A percentile compares a stretch with the other conserved stretches of the same genome.
phyloP scores from a whole-genome alignment of 495 filamentous ascomycete species.

The Penicillium simplicissimum region DNA sequence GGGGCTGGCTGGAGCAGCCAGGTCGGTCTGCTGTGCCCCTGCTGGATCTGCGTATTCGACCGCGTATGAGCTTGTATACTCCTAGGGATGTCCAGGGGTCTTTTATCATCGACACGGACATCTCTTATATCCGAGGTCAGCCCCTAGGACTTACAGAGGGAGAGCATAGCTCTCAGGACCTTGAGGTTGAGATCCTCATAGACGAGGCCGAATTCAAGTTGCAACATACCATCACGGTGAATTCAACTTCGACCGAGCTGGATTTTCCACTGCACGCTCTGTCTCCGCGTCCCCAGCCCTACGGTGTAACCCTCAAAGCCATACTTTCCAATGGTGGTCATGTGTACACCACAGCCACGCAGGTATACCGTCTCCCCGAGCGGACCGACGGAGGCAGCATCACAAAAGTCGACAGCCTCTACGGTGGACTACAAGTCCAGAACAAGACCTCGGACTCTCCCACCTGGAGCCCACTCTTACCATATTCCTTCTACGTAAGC shows the following conservation, averaged over 20 bases:
- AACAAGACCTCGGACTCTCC: slow-evolving; percentile 39
- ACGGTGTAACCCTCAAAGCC: slow-evolving; percentile 33
- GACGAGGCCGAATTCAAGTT: slow-evolving; percentile 24
- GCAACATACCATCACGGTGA: slow-evolving; percentile 35
- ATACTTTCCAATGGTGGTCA: slow-evolving; percentile 22
- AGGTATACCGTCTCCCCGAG: slow-evolving; percentile 55
- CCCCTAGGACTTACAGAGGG: slow-evolving; percentile 33
- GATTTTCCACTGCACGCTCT: slow-evolving; percentile 50
- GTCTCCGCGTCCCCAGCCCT: slow-evolving; percentile 46
- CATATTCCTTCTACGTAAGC: slow-evolving; percentile 64
- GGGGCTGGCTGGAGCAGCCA: slow-evolving; percentile 56
- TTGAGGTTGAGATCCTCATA: slow-evolving; percentile 14
- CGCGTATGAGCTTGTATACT: slow-evolving; percentile 63
- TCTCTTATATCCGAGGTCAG: slow-evolving; percentile 53
- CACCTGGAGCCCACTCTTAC: slow-evolving; percentile 52
- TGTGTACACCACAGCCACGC: slow-evolving; percentile 42
- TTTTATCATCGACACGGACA: slow-evolving; percentile 59
- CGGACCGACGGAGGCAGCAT: slow-evolving; percentile 58
- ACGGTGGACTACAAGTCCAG: slow-evolving; percentile 50
- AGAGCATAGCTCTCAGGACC: slow-evolving; percentile 9
- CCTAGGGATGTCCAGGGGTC: slow-evolving; percentile 51
- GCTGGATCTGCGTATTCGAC: slow-evolving; percentile 58
- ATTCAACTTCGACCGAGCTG: slow-evolving; percentile 46
- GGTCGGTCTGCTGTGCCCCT: slow-evolving; percentile 41
- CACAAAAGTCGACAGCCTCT: slow-evolving; percentile 62